These are phyloP conservation scores for Eragrostis tef DNA, from an alignment of 202 grass and related monocot species.

Conservation along the genomic window DNA sequence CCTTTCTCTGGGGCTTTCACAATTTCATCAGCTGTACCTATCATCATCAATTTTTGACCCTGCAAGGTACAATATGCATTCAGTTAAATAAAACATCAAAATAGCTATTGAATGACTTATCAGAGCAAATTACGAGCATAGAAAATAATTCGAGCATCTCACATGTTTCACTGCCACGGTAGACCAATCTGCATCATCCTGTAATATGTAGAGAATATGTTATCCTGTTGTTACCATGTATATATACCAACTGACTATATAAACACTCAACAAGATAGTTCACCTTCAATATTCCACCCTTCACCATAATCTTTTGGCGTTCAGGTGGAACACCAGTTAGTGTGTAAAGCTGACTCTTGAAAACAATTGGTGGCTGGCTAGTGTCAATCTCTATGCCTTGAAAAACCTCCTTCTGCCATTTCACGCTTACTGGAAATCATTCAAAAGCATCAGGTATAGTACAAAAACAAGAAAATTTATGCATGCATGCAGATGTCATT, in stretches of 20 bases:
- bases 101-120: slow-evolving; percentile 27
- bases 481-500: slow-evolving; percentile 2
- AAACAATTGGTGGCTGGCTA: slow-evolving; percentile 81
- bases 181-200: slow-evolving; percentile 98
- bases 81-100: slow-evolving; percentile 24
- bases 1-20: slow-evolving; percentile 98
- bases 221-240: slow-evolving; percentile 25
- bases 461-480: slow-evolving; percentile 20
- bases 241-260: slow-evolving; percentile 17
- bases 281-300: slow-evolving; percentile 98
- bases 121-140: slow-evolving; percentile 35
- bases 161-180: slow-evolving; percentile 94
- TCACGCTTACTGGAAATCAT: slow-evolving; percentile 81
- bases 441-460: slow-evolving; percentile 36
- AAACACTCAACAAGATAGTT: slow-evolving; percentile 39
- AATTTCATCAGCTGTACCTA: slow-evolving; percentile 99
- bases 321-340: slow-evolving; percentile 94
- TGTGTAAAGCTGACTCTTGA: slow-evolving; percentile 90
- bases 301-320: slow-evolving; percentile 98
- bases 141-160: slow-evolving; percentile 51
- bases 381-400: slow-evolving; percentile 82
- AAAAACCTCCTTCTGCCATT: slow-evolving; percentile 97
- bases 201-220: slow-evolving; percentile 48
- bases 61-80: slow-evolving; percentile 50
- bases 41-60: slow-evolving; percentile 99